Evolutionary conservation across 495 filamentous ascomycete genomes (phyloP), one percentile per base, ranked within the genome.

Genomic region (Podospora didyma): DNA sequence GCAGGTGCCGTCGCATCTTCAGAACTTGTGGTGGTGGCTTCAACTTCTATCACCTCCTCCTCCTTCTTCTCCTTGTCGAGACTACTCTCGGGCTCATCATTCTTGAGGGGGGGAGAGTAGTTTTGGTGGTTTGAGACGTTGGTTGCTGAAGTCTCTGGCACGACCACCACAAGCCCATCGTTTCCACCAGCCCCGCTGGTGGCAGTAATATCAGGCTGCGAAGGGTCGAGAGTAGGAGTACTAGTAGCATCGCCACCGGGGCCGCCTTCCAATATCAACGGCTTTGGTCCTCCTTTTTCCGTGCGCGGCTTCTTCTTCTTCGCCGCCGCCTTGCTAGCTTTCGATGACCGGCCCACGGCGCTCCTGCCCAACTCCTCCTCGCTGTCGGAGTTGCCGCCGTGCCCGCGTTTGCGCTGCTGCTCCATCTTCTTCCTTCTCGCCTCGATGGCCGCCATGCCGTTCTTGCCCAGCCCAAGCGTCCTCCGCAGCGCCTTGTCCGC

Each of bases 361-460:
- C 81, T 75, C 55, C 85, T 71, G n/a, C 86, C 84, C 51, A 79
- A 73, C 21, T 87, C 84, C 24, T 88, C 84, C 42, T 85, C 84
- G 49, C 81, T 76, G 45, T 69, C 76, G 5, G 71, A 76, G 2
- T 68, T 61, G 26, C 67, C 21, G 34, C 62, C 26, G 59, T 57
- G 47, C 60, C 39, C 26, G 44, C 26, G 53, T 54, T 35, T 58
- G 24, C 50, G 59, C 12, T 48, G 46, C 26, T 51, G 17, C 42
- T 55, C 46, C 9, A 11, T 35, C 26, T 26, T 19, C 16, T 52
- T 47, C 41, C 60, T 22, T 42, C 21, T 24, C 16, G 46, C 46
- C 14, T 23, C 23, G 7, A 9, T 16, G 4, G 23, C 46, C 16
- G 14, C 23, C 24, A 49, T 34, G 46, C 46, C 54, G n/a, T 64